Percentiles rank a stretch among this genome's conserved stretches.
Conservation (phyloP, 148 eudicot species). For the Drosera capensis region DNA sequence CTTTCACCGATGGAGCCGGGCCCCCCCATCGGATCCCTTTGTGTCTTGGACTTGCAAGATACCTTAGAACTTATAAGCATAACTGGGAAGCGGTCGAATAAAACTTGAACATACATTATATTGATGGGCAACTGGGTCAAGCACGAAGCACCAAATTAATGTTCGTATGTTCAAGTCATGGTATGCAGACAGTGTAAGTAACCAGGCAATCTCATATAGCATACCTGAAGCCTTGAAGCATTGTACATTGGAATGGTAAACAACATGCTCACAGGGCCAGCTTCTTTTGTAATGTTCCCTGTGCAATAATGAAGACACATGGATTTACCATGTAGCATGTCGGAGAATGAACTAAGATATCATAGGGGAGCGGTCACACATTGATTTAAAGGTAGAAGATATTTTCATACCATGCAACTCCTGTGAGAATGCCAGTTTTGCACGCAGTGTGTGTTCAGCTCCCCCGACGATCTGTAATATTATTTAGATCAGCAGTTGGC, state of each 20-base stretch:
- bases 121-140: too few species aligned
- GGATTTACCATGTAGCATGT: neutral
- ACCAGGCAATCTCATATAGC: neutral
- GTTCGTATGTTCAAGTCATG: neutral
- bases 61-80: too few species aligned
- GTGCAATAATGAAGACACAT: constrained; percentile 8
- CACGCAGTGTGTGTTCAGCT: constrained; percentile 83
- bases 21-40: too few species aligned
- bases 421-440: constrained; percentile 80
- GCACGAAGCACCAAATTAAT: neutral
- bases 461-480: constrained; percentile 75
- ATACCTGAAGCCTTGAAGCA: constrained; percentile 89
- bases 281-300: constrained; percentile 94
- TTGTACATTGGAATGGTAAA: constrained; percentile 97
- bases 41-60: too few species aligned
- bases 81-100: too few species aligned
- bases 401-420: constrained; percentile 60
- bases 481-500: constrained; percentile 10
- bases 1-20: too few species aligned
- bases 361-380: neutral
- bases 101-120: too few species aligned
- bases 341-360: neutral
- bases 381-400: neutral
- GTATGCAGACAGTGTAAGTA: neutral
- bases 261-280: constrained; percentile 95